phyloP scores from a whole-genome alignment of 2,329 filamentous ascomycete genomes.

The Botrytis sinoallii region DNA sequence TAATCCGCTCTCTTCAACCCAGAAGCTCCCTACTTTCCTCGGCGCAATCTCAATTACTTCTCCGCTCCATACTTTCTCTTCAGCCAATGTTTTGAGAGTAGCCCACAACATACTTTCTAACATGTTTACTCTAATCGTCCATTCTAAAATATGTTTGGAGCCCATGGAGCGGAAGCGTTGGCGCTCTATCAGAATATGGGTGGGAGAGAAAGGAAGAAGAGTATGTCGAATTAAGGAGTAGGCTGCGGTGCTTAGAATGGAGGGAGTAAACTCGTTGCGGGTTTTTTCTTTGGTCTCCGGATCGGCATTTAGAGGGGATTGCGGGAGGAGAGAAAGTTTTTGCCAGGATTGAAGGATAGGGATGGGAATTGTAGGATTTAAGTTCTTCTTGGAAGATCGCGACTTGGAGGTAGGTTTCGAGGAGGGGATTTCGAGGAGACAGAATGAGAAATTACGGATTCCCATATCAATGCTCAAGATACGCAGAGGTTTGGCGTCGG shows the following conservation, averaged over 20 bases:
- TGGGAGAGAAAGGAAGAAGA: constrained; percentile 53
- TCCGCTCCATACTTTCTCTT: constrained; percentile 44
- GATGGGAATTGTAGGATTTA: not conserved
- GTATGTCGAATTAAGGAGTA: constrained; percentile 50
- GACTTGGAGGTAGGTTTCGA: not conserved
- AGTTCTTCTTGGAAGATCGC: not conserved
- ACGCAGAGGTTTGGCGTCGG: constrained; percentile 34
- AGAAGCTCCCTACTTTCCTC: constrained; percentile 53
- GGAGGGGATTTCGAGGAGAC: constrained; percentile 48
- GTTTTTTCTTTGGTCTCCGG: constrained; percentile 21
- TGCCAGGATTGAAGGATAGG: constrained; percentile 18
- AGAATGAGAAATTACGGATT: constrained; percentile 76
- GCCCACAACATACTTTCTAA: constrained; percentile 81
- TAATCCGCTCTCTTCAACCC: constrained; percentile 41
- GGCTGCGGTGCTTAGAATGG: constrained; percentile 52
- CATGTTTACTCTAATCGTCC: constrained; percentile 79
- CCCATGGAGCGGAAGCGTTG: constrained; percentile 63
- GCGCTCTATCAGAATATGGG: constrained; percentile 66
- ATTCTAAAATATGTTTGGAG: constrained; percentile 66
- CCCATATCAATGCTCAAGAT: constrained; percentile 83
- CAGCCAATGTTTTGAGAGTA: constrained; percentile 55
- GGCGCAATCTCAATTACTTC: constrained; percentile 52
- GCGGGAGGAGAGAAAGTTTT: constrained; percentile 23
- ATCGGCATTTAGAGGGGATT: constrained; percentile 17
- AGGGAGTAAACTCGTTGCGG: constrained; percentile 50